Evolutionary conservation across 2,329 filamentous ascomycete species (phyloP), one percentile per base, ranked within the genome.

Genomic region (Biscogniauxia mediterranea): DNA sequence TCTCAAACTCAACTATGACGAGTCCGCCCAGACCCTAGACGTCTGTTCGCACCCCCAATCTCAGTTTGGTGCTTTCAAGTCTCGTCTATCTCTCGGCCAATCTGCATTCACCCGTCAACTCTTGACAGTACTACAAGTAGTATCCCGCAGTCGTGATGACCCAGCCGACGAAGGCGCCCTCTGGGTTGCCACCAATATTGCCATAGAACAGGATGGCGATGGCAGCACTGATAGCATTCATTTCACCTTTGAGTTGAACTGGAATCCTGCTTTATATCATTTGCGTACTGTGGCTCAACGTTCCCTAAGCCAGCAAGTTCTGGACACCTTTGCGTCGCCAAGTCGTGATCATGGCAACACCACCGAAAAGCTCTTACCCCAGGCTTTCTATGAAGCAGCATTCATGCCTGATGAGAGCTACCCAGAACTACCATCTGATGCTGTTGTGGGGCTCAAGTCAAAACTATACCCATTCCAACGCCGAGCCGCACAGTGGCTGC

Each of bases 401-500:
- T 83, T 87, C 69, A 81, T 88, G 1, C 87, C 90, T 1, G 65
- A 77, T 11, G 77, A 77, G n/a, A 69, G 76, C 5, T 78, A 83
- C 57, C 61, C 70, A 17, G 66, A 72, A 3, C 61, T 79, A 0
- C 67, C 71, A 1, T 72, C 75, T 0, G 76, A 85, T 42, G 46
- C 75, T 2, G 72, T 85, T 5, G 75, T 79, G 0, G 75, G 74
- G 25, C 77, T 82, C 56, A 76, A 76, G 52, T 80, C 85, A 1
- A 77, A 75, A 0, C 75, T 93, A 0, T 93, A 87, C 70, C 89
- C 89, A 0, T 93, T 92, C 62, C 91, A 93, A 73, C 85, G 85
- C 59, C 79, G 89, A 61, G 84, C 89, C 1, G 79, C 93, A 2
- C 80, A 86, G 54, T 94, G 90, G 90, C 78, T 93, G 61, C 73